Percentiles rank a stretch among this genome's conserved stretches.
Conservation (phyloP, 83 land plant genomes). For the Picea abies region DNA sequence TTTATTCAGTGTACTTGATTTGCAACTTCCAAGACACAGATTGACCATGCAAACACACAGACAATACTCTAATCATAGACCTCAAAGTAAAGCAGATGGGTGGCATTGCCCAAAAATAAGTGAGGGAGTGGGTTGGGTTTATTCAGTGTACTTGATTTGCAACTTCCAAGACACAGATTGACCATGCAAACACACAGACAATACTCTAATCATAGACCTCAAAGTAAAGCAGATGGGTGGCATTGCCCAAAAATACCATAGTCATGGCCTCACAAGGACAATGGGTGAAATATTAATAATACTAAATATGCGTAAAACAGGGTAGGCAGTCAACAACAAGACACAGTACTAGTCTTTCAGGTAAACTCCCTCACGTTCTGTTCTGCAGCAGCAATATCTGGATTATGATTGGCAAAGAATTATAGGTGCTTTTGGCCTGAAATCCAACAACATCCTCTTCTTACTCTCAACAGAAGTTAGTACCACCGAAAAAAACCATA, state of each 20-base stretch:
- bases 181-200: background rate
- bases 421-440: conserved; percentile 2
- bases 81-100: background rate
- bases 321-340: conserved; percentile 10
- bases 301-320: conserved; percentile 9
- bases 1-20: conserved; percentile 4
- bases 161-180: background rate
- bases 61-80: conserved; percentile 1
- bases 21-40: background rate
- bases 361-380: conserved; percentile 6
- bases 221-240: background rate
- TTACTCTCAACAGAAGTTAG: conserved; percentile 8
- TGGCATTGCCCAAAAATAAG: conserved; percentile 1
- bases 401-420: conserved; percentile 16
- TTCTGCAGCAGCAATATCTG: background rate
- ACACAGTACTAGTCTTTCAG: conserved; percentile 10
- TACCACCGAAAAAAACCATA: conserved; percentile 4
- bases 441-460: conserved; percentile 6
- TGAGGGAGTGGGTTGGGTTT: background rate
- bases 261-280: conserved; percentile 10
- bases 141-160: conserved; percentile 7
- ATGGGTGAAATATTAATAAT: background rate
- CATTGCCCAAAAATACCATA: conserved; percentile 4
- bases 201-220: conserved; percentile 5
- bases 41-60: background rate